phyloP scores from a whole-genome alignment of 2,329 filamentous ascomycete genomes.

The Colletotrichum theobromicola region DNA sequence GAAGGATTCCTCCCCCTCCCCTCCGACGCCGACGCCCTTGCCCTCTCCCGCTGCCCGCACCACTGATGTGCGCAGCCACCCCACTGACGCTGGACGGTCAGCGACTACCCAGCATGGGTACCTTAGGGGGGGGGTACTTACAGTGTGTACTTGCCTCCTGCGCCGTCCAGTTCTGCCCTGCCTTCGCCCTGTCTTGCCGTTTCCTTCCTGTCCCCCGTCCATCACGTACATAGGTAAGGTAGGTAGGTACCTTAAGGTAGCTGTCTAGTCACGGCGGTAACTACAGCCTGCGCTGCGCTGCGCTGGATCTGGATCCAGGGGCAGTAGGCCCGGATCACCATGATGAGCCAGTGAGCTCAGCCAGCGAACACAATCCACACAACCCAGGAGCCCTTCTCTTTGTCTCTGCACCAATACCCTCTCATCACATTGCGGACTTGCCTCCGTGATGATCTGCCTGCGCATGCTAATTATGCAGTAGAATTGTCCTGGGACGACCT shows the following conservation, averaged over 20 bases:
- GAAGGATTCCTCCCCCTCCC: slow-evolving; percentile 17
- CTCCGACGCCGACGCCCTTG: slow-evolving; percentile 1
- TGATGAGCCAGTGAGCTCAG: background rate
- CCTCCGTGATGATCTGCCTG: background rate
- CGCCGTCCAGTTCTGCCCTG: background rate
- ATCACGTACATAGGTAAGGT: background rate
- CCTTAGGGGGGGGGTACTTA: no score
- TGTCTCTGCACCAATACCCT: background rate
- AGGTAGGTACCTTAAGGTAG: no score
- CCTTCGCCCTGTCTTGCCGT: background rate
- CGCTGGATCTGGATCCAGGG: background rate
- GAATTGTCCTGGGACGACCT: background rate
- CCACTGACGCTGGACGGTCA: background rate
- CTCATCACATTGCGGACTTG: background rate
- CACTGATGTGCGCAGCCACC: slow-evolving; percentile 13
- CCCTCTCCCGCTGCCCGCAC: slow-evolving; percentile 2
- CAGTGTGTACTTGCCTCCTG: no score
- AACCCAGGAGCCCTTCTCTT: background rate
- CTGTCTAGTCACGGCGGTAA: no score
- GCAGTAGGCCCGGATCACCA: background rate
- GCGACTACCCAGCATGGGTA: background rate
- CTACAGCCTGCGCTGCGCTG: background rate
- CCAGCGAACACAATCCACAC: background rate
- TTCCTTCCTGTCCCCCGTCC: background rate
- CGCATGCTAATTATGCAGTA: no score